phyloP scores from a whole-genome alignment of 2,329 filamentous ascomycete species.

The Colletotrichum noveboracense region DNA sequence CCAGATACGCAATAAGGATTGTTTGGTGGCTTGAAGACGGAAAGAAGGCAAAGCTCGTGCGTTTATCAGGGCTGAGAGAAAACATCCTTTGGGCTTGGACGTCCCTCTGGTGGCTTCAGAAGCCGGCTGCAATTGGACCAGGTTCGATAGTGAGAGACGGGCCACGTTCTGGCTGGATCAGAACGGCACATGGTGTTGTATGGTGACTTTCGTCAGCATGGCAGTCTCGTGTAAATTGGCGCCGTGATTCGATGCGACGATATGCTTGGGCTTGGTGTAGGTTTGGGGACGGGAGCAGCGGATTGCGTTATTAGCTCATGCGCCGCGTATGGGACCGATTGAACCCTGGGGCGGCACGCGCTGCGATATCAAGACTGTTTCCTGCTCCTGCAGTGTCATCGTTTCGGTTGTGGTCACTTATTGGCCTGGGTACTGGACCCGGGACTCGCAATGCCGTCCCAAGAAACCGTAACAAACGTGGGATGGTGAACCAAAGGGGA shows the following conservation, averaged over 20 bases:
- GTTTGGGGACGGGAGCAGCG: neutral
- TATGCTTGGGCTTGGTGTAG: neutral
- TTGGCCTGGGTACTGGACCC: neutral
- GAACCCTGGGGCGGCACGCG: neutral
- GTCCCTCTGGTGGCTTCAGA: neutral
- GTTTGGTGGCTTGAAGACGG: neutral
- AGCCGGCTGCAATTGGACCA: neutral
- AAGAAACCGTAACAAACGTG: neutral
- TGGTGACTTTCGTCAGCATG: neutral
- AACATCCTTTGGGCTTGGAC: neutral
- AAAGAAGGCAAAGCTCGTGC: neutral
- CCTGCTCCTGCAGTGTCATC: neutral
- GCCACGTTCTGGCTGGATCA: neutral
- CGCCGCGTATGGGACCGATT: neutral
- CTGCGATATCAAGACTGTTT: neutral
- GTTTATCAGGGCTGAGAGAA: neutral
- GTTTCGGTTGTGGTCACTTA: neutral
- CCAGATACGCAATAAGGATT: neutral
- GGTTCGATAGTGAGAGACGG: neutral
- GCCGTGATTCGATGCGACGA: neutral
- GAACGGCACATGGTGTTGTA: neutral
- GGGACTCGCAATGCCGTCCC: neutral
- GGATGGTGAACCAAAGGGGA: neutral
- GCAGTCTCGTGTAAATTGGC: neutral
- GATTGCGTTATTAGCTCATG: neutral